These are phyloP conservation scores for Colletotrichum agaves DNA, from an alignment of 2,329 filamentous ascomycete genomes.

Conservation along the genomic window DNA sequence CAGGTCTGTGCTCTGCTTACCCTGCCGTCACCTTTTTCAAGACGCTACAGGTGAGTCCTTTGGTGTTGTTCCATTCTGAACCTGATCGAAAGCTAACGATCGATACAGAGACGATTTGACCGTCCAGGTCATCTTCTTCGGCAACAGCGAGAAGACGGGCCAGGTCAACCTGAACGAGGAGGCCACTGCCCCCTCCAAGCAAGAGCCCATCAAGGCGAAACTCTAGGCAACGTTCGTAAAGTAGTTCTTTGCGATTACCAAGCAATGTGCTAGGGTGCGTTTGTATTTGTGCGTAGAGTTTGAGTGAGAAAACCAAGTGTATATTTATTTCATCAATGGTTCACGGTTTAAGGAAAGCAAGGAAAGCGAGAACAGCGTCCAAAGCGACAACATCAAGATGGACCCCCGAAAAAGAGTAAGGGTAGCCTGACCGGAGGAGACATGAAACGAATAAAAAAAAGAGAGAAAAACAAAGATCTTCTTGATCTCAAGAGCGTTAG, in stretches of 20 bases:
- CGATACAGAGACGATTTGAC: conserved; percentile 86
- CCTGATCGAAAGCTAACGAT: neutral
- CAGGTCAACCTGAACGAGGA: conserved; percentile 87
- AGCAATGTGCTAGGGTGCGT: too few species aligned
- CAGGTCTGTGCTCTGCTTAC: conserved; percentile 94
- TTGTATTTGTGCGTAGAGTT: too few species aligned
- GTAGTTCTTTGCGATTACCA: too few species aligned
- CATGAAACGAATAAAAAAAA: neutral
- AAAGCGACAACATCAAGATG: neutral
- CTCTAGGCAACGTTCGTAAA: conserved; percentile 43
- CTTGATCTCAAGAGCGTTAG: neutral
- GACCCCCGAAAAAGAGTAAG: neutral
- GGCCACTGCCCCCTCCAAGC: conserved; percentile 70
- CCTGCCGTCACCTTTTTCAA: conserved; percentile 88
- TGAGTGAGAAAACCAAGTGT: neutral
- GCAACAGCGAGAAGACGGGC: conserved; percentile 79
- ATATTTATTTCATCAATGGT: neutral
- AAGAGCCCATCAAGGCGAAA: conserved; percentile 51
- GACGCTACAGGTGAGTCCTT: conserved; percentile 79
- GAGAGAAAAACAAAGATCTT: neutral
- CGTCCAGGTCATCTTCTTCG: conserved; percentile 98
- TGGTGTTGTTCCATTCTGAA: neutral
- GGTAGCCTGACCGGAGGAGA: too few species aligned
- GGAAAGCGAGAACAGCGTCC: neutral
- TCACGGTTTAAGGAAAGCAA: neutral